Percentiles rank a stretch among this genome's conserved stretches.
phyloP scores from a whole-genome alignment of 805 yeast species.

The Kodamaea jinghongensis region DNA sequence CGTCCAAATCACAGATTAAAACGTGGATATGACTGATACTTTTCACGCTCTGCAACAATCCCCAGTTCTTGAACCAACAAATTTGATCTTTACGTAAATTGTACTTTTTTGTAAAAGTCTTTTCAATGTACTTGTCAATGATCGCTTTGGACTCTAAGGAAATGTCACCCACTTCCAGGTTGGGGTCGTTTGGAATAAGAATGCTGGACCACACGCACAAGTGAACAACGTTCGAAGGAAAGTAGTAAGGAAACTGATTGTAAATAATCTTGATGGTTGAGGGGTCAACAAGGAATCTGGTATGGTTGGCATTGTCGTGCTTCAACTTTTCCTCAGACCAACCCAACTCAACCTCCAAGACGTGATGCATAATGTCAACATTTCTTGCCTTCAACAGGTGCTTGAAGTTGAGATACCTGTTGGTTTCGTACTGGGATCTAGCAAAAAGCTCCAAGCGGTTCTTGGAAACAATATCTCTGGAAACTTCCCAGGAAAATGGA shows the following conservation, averaged over 20 bases:
- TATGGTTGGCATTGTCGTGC: conserved; percentile 26
- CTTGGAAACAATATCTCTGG: conserved; percentile 32
- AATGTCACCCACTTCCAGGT: conserved; percentile 51
- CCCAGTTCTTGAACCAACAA: conserved; percentile 73
- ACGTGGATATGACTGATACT: conserved; percentile 72
- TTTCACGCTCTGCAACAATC: conserved; percentile 63
- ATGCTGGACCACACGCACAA: conserved; percentile 67
- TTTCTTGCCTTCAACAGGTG: conserved; percentile 28
- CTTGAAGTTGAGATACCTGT: conserved; percentile 47
- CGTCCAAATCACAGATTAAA: conserved; percentile 42
- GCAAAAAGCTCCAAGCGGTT: conserved; percentile 49
- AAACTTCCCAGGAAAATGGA: conserved; percentile 50
- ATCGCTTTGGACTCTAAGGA: conserved; percentile 36
- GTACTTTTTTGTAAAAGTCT: conserved; percentile 48
- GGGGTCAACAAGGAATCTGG: conserved; percentile 38
- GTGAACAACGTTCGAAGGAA: conserved; percentile 51
- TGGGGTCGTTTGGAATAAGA: conserved; percentile 50
- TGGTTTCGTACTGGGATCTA: conserved; percentile 45
- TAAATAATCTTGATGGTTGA: conserved; percentile 44
- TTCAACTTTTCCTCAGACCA: conserved; percentile 45
- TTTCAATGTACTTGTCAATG: conserved; percentile 45
- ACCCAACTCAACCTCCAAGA: conserved; percentile 45
- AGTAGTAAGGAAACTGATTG: conserved; percentile 69
- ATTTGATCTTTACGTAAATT: conserved; percentile 39
- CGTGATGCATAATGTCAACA: conserved; percentile 46